Percentiles rank a stretch among this genome's conserved stretches.
These are phyloP conservation scores for Artomyces pyxidatus DNA, from an alignment of 768 basidiomycete genomes.

Conservation along the genomic window DNA sequence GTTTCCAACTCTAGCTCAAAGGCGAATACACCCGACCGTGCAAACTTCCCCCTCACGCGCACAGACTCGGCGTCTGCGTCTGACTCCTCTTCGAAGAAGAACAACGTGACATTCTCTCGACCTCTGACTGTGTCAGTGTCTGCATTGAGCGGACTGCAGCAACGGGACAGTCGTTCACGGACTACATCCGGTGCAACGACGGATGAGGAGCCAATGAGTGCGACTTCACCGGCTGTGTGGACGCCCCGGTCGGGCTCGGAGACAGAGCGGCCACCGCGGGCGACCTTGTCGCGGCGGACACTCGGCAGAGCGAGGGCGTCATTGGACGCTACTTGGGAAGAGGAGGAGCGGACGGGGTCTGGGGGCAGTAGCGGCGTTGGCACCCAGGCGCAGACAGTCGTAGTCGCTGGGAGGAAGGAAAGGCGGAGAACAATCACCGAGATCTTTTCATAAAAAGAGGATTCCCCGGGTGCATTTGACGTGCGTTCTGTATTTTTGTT, in stretches of 20 bases:
- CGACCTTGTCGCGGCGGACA: constrained; percentile 24
- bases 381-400: constrained; percentile 27
- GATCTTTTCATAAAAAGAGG: constrained; percentile 29
- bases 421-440: constrained; percentile 46
- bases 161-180: constrained; percentile 36
- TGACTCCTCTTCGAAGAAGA: constrained; percentile 25
- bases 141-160: constrained; percentile 46
- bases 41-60: constrained; percentile 29
- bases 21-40: constrained; percentile 19
- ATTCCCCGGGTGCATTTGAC: background rate
- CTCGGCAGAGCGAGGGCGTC: constrained; percentile 38
- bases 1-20: constrained; percentile 35
- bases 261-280: constrained; percentile 40
- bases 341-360: constrained; percentile 22
- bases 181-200: constrained; percentile 28
- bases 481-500: background rate
- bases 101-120: constrained; percentile 56
- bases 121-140: constrained; percentile 48
- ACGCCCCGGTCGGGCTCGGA: constrained; percentile 38
- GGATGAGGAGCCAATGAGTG: constrained; percentile 22
- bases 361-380: constrained; percentile 35
- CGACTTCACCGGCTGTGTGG: constrained; percentile 27
- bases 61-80: constrained; percentile 34
- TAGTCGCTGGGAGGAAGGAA: constrained; percentile 27
- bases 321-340: constrained; percentile 28